Evolutionary conservation across 257 asterid species (phyloP), one percentile per base, ranked within the genome.

Genomic region (Fraxinus quadrangulata): DNA sequence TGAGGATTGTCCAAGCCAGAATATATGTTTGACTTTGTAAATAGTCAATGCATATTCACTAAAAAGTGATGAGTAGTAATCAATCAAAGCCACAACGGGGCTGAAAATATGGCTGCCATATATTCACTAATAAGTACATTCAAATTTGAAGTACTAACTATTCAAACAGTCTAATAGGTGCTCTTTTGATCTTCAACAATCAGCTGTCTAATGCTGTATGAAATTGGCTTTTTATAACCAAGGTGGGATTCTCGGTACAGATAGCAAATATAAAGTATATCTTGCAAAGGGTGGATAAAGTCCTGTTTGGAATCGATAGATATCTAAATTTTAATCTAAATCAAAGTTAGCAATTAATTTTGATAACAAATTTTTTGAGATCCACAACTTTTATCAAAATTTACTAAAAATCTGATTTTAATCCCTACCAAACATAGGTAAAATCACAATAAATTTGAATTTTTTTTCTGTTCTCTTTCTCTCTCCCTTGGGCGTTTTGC

Each of bases 21-120:
- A 59, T 71, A 17, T 68, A 70, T 59, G 34, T 72, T 65, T 73
- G 81, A 33, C 77, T 79, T 80, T 71, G 65, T 70, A 74, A 61
- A 74, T 61, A 47, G 59, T 73, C 26, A 68, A 31, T 31, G 40
- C 39, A 8, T n/a, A 59, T 19, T 6, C 13, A 59, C 67, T 59
- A 21, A 56, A 19, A 56, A 8, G 30, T 59, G 28, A n/a, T 3
- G 69, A 24, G 2, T 63, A 63, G 10, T 11, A 63, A 63, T 63
- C 16, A 63, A 7, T 63, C 16, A 10, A 63, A 63, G 7, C 69
- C 34, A 2, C 34, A 24, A 2, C 1, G 17, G 14, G 69, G 34
- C 69, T 24, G 69, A 63, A 23, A 63, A 63, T 63, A 23, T 63
- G 12, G 30, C 19, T 6, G 3, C 30, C 31, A 23, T 9, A 61